phyloP scores from a whole-genome alignment of 306 rosid genomes.

The Argentina anserina region DNA sequence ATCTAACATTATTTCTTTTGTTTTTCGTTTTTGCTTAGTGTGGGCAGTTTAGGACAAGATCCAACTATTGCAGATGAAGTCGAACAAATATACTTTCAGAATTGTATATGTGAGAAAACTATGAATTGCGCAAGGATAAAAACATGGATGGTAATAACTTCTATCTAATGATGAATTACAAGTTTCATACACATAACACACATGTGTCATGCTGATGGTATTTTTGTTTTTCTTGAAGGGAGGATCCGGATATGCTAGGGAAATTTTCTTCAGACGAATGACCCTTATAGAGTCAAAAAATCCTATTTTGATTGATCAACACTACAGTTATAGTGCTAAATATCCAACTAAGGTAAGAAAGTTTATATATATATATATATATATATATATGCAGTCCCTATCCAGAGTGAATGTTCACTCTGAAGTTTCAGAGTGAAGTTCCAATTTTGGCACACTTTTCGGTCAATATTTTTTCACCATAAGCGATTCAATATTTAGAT shows the following conservation, averaged over 20 bases:
- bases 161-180: background rate
- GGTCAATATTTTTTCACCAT: too few species aligned
- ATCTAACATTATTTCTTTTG: background rate
- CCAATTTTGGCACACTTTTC: too few species aligned
- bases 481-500: too few species aligned
- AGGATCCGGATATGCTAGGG: slow-evolving; percentile 5
- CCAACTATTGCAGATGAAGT: background rate
- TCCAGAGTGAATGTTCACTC: too few species aligned
- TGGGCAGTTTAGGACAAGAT: slow-evolving; percentile 20
- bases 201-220: background rate
- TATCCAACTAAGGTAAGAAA: background rate
- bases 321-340: background rate
- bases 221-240: background rate
- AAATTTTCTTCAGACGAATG: slow-evolving; percentile 1
- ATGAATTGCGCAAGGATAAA: slow-evolving; percentile 23
- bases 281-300: background rate
- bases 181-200: too few species aligned
- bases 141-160: slow-evolving; percentile 14
- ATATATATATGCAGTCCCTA: too few species aligned
- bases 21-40: background rate
- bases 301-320: slow-evolving; percentile 11
- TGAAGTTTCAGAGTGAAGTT: too few species aligned
- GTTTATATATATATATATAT: too few species aligned
- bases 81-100: slow-evolving; percentile 16
- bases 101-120: slow-evolving; percentile 10